Percentiles rank a stretch among this genome's conserved stretches.
phyloP scores from a whole-genome alignment of 2,329 filamentous ascomycete genomes.

The Tolypocladium nubicola region DNA sequence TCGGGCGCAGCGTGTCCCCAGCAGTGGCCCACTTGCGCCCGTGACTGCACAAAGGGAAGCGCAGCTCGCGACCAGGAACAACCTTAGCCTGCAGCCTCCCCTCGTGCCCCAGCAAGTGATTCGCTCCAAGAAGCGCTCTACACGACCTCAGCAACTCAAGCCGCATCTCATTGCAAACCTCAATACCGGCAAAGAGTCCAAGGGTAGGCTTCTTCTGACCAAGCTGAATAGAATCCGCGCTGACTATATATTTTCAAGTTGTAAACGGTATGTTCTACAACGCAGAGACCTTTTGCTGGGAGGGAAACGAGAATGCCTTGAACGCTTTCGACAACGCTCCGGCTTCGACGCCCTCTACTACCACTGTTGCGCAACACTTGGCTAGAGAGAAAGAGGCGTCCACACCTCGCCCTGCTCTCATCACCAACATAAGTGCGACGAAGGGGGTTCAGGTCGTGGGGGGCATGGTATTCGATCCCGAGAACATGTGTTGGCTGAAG shows the following conservation, averaged over 20 bases:
- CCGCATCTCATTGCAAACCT: conserved; percentile 86
- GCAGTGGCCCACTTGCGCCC: conserved; percentile 41
- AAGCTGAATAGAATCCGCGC: conserved; percentile 3
- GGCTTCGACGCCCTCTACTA: conserved; percentile 40
- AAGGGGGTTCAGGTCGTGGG: conserved; percentile 88
- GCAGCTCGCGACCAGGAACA: conserved; percentile 39
- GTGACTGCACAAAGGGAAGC: conserved; percentile 44
- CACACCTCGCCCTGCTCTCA: conserved; percentile 65
- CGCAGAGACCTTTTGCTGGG: conserved; percentile 76
- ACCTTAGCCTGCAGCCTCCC: conserved; percentile 30
- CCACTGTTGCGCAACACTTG: conserved; percentile 25
- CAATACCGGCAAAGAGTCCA: conserved; percentile 61
- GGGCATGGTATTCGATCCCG: conserved; percentile 97
- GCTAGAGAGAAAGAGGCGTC: conserved; percentile 45
- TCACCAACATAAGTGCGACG: conserved; percentile 76
- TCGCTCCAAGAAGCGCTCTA: conserved; percentile 46
- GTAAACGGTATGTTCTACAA: conserved; percentile 97
- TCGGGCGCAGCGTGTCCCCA: conserved; percentile 48
- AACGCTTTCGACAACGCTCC: conserved; percentile 62
- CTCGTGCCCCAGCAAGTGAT: conserved; percentile 28
- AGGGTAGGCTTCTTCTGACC: conserved; percentile 49
- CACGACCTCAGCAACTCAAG: conserved; percentile 55
- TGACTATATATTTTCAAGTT: conserved; percentile 37
- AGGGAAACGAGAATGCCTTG: conserved; percentile 86
- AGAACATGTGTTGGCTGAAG: conserved; percentile 97